Percentiles rank a stretch among this genome's conserved stretches.
These are phyloP conservation scores for Euryodendron excelsum DNA, from an alignment of 148 eudicot genomes.

Conservation along the genomic window DNA sequence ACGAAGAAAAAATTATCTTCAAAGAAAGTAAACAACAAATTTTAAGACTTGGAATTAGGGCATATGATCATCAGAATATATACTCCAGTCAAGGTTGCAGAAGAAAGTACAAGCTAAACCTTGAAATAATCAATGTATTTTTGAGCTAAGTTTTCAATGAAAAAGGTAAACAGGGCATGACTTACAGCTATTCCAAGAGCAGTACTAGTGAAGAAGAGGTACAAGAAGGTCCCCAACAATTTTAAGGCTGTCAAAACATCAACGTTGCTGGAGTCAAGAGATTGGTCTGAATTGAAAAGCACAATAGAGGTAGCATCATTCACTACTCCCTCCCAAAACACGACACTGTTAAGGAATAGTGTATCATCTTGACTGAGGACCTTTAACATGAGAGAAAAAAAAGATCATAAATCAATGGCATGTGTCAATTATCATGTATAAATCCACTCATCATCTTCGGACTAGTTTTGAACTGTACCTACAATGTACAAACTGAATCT, in stretches of 20 bases:
- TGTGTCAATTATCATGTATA: background rate
- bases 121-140: too few species aligned
- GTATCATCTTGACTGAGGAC: constrained; percentile 95
- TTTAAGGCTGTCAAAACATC: constrained; percentile 45
- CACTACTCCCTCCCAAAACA: constrained; percentile 93
- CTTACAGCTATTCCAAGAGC: constrained; percentile 71
- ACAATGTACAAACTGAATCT: constrained; percentile 94
- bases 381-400: constrained; percentile 34
- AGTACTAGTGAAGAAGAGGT: constrained; percentile 75
- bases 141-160: background rate
- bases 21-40: too few species aligned
- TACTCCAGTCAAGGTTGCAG: background rate
- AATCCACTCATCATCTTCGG: constrained; percentile 6
- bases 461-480: constrained; percentile 40
- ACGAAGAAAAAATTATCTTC: too few species aligned
- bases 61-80: too few species aligned
- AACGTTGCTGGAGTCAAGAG: constrained; percentile 59
- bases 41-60: too few species aligned
- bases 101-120: too few species aligned
- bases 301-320: constrained; percentile 97
- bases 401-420: constrained; percentile 7
- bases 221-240: constrained; percentile 69
- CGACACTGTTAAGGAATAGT: constrained; percentile 78
- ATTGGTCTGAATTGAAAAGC: constrained; percentile 87
- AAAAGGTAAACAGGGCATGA: background rate